Evolutionary conservation across 1,139 yeast genomes (phyloP).

Genomic region (Taphrina betulina): DNA sequence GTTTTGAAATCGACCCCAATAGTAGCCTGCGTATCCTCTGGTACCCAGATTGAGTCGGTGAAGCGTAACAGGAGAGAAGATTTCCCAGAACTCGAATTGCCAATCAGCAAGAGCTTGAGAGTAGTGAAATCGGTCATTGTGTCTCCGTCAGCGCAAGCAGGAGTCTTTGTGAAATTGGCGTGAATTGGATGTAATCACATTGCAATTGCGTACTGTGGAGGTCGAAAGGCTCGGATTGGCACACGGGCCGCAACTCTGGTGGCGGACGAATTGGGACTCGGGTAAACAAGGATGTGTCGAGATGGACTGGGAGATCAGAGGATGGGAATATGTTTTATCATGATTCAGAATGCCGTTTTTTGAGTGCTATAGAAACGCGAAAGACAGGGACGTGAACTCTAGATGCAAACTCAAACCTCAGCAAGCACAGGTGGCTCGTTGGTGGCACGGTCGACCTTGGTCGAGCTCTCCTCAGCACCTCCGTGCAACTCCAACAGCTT

Average conservation of each 20-base stretch:
- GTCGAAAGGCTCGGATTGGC: no score
- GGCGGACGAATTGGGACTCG: no score
- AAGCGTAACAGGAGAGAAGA: slow-evolving; percentile 27
- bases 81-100: slow-evolving; percentile 27
- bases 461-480: slow-evolving; percentile 72
- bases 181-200: no score
- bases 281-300: no score
- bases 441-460: slow-evolving; percentile 83
- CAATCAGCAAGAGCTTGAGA: slow-evolving; percentile 28
- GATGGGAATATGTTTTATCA: not conserved
- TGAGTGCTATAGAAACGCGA: slow-evolving; percentile 18
- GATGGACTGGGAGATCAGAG: no score
- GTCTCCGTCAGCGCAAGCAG: no score
- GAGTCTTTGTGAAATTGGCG: no score
- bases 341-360: slow-evolving; percentile 11
- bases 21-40: slow-evolving; percentile 30
- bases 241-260: no score
- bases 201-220: no score
- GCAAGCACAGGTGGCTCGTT: slow-evolving; percentile 81
- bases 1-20: slow-evolving; percentile 32
- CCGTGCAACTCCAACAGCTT: slow-evolving; percentile 87
- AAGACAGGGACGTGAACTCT: no score
- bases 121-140: slow-evolving; percentile 27
- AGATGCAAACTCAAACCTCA: no score
- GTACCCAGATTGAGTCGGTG: slow-evolving; percentile 19